These are phyloP conservation scores for Carex parvula DNA, from an alignment of 176 grass and related monocot species.

Conservation along the genomic window DNA sequence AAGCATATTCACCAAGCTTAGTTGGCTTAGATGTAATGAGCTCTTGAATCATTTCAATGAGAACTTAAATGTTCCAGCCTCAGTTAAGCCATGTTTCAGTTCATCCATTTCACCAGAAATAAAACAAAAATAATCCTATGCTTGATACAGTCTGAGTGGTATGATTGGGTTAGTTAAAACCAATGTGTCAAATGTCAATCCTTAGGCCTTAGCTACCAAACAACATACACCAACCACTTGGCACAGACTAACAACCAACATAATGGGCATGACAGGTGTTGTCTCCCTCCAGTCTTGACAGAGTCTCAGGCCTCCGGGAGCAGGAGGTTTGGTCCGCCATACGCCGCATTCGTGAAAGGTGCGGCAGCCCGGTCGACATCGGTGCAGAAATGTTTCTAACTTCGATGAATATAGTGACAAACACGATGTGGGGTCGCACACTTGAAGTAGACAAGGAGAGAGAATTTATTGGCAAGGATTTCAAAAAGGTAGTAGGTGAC, in stretches of 20 bases:
- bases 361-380: constrained; percentile 14
- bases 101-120: not conserved
- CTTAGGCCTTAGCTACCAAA: not conserved
- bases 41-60: not conserved
- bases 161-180: not conserved
- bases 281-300: constrained; percentile 25
- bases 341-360: constrained; percentile 8
- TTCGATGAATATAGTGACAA: constrained; percentile 37
- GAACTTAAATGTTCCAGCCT: not conserved
- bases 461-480: constrained; percentile 28
- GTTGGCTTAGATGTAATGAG: not conserved
- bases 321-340: constrained; percentile 29
- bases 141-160: not conserved
- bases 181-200: not conserved
- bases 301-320: constrained; percentile 26
- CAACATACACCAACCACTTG: not conserved
- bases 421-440: constrained; percentile 33
- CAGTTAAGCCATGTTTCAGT: not conserved
- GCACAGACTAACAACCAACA: not conserved
- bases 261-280: constrained; percentile 16
- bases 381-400: constrained; percentile 35
- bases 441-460: constrained; percentile 20
- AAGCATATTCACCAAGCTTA: not conserved
- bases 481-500: constrained; percentile 23
- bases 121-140: not conserved